Conservation (phyloP, 176 grass and related monocot species). For the Zea mays region DNA sequence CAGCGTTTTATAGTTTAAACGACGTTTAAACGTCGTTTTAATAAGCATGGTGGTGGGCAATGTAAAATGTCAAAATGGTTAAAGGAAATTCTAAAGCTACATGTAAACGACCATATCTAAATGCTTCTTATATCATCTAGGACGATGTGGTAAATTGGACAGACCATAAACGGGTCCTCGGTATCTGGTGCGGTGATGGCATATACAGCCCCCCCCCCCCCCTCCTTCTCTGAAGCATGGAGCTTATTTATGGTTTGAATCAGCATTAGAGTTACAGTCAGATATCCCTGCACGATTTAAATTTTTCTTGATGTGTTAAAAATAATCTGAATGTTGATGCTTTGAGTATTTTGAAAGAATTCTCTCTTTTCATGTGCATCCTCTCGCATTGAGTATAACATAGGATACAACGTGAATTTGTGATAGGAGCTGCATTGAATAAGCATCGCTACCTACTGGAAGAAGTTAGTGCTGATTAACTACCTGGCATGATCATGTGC, state of each 20-base stretch:
- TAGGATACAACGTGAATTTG: neutral
- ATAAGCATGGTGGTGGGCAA: no score
- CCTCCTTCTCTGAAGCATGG: neutral
- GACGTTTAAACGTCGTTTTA: no score
- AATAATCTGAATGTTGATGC: neutral
- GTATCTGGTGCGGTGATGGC: neutral
- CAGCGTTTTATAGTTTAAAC: no score
- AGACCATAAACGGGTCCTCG: neutral
- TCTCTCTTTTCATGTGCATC: neutral
- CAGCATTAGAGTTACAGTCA: neutral
- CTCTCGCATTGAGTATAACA: neutral
- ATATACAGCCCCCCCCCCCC: neutral
- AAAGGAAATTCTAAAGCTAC: neutral
- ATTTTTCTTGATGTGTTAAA: neutral
- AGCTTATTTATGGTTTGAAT: neutral
- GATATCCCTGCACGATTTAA: neutral
- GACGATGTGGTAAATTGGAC: neutral
- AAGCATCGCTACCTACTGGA: neutral
- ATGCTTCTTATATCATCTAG: neutral
- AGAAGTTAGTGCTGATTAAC: neutral
- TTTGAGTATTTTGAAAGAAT: neutral
- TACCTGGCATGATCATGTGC: neutral
- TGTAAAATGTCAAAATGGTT: conserved; percentile 17
- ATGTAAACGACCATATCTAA: neutral
- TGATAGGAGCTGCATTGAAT: neutral